phyloP scores from a whole-genome alignment of 371 early-diverging fungal genomes.

The Mucor lusitanicus region DNA sequence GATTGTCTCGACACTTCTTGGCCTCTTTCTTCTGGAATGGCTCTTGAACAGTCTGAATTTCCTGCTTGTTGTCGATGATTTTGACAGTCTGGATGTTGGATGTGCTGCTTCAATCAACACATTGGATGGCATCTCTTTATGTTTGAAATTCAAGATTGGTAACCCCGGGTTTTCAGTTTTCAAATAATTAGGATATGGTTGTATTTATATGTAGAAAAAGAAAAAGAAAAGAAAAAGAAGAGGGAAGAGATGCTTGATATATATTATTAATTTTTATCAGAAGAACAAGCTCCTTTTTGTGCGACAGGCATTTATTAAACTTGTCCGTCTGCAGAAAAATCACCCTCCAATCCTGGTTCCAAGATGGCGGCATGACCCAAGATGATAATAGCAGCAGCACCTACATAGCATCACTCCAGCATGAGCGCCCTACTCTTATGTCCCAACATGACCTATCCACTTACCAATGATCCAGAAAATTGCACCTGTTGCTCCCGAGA shows the following conservation, averaged over 20 bases:
- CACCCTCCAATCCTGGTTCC: constrained; percentile 66
- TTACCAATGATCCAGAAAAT: constrained; percentile 72
- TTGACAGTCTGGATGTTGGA: background rate
- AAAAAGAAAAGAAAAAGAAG: background rate
- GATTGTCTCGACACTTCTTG: background rate
- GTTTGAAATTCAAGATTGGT: background rate
- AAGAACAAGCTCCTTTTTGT: background rate
- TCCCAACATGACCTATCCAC: constrained; percentile 16
- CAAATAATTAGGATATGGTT: background rate
- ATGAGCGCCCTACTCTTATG: background rate
- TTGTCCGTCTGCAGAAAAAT: constrained; percentile 56
- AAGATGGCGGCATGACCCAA: constrained; percentile 66
- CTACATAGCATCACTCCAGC: constrained; percentile 17
- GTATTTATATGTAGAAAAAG: background rate
- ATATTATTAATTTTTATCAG: background rate
- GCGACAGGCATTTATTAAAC: constrained; percentile 29
- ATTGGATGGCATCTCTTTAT: background rate
- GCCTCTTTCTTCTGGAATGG: background rate
- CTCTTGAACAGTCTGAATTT: background rate
- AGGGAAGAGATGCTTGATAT: background rate
- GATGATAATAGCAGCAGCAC: constrained; percentile 63
- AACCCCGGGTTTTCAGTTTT: background rate
- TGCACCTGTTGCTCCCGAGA: constrained; percentile 65
- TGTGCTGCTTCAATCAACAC: background rate
- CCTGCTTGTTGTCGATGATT: background rate